Evolutionary conservation across 2,329 filamentous ascomycete genomes (phyloP), one percentile per base, ranked within the genome.

Genomic region (Metarhizium rileyi): DNA sequence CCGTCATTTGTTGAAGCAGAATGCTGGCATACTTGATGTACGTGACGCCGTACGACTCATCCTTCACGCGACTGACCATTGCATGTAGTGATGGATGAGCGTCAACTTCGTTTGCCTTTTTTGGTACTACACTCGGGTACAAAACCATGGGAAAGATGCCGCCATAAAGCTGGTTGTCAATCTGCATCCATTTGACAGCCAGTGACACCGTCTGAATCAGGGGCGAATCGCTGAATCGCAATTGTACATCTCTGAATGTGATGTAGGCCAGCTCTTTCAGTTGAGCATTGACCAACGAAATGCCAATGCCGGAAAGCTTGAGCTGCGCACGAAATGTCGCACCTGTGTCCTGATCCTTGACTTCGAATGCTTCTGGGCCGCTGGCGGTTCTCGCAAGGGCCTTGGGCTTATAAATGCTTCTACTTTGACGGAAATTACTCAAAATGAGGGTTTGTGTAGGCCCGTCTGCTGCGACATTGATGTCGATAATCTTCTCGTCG

Each of bases 21-120:
- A 98, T 69, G 0, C 91, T 95, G 22, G 93, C 91, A 66, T 98
- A 98, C 67, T 98, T 98, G 76, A 98, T 90, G 68, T 98, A 98
- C 9, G 96, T 73, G 22, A 98, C 93, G 60, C 93, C 93, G 62
- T 97, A 98, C 1, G 90, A 95, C 62, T 98, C 91, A 61, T 98
- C 93, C 71, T 98, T 98, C 65, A 98, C 91, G 27, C 90, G 80
- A 10, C 91, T 96, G 49, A 96, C 76, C 76, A 90, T 91, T 14
- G 84, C 83, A 60, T 96, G 90, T 63, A 98, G 80, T 48, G 94
- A 97, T 0, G 93, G 93, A 68, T 97, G 93, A 1, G 90, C 86
- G 56, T 97, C 93, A 63, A 95, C 93, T 66, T 98, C 93, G 62
- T 93, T 90, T 33, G 89, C 90, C 56, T 90, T 93, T 76, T 97